Base-by-base conservation (phyloP, 768 basidiomycete genomes). In the Dentipellis sp. region DNA sequence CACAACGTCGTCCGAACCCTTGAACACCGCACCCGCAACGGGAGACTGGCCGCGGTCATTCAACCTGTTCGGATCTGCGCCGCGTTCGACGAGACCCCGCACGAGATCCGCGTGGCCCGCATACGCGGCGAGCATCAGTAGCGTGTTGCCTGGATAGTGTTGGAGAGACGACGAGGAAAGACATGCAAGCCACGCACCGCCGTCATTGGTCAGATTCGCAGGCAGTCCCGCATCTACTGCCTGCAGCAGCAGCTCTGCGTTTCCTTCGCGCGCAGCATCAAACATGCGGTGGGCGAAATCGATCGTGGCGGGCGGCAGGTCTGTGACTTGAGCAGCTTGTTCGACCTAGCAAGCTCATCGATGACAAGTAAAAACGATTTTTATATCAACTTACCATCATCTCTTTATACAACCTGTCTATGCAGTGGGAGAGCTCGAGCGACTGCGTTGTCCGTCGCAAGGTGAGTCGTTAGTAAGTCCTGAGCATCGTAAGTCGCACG, bases 101-200 rank as follows among this genome's bases (percentile, higher is more conserved):
- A 79, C 71, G 17, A 86, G 77, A 1, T 74, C 69, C 0, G 71
- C 67, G 61, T 89, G 84, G 1, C 88, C 88, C 19, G 80, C 71
- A 64, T 91, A 91, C 2, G 88, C 79, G 3, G 84, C 82, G 52
- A 89, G 78, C 86, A 91, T 91, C 53, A 91, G 71, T 6, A 91
- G 72, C 4, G 86, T 87, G 66, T 91, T 90, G 19, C 89, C 88
- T 84, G 63, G 23, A 9, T 36, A 12, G 29, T 19, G 10, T 21
- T 12, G 5, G 39, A 9, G 22, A 39, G 23, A 22, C 49, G 17
- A n/a, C 36, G 48, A 14, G 4, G 22, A 2, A 47, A n/a, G 46
- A 2, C 23, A 8, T 35, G 8, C 14, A 22, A 11, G 14, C 19
- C 16, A 58, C 68, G 51, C 34, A 81, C 86, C 87, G 74, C 86